phyloP scores from a whole-genome alignment of 2,329 filamentous ascomycete genomes.

The Ophiognomonia clavigignenti-juglandacearum region DNA sequence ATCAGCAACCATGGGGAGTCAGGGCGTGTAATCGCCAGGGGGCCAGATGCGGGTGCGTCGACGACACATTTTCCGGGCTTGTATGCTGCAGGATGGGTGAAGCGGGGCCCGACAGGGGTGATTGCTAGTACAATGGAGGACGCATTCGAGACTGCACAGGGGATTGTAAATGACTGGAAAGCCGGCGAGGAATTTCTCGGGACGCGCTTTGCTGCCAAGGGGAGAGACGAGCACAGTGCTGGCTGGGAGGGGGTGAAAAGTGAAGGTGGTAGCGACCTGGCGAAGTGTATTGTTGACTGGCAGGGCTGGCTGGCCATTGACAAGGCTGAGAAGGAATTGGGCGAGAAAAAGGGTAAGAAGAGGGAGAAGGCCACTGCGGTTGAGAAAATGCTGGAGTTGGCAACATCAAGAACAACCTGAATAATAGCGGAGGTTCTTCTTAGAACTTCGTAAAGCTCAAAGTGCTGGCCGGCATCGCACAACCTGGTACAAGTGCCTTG shows the following conservation, averaged over 20 bases:
- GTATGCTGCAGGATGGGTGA: conserved; percentile 96
- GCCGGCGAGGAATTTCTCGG: conserved; percentile 36
- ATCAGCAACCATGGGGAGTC: conserved; percentile 72
- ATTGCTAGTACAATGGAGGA: conserved; percentile 96
- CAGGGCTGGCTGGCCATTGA: conserved; percentile 82
- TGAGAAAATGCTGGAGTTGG: conserved; percentile 46
- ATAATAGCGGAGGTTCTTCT: background rate
- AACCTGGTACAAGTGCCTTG: no score
- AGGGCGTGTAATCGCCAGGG: conserved; percentile 61
- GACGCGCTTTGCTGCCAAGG: conserved; percentile 10
- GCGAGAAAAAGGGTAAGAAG: conserved; percentile 64
- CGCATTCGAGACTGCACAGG: conserved; percentile 83
- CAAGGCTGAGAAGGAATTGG: conserved; percentile 64
- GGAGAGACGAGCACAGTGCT: conserved; percentile 12
- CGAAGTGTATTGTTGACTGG: conserved; percentile 59
- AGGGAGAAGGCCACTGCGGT: conserved; percentile 65
- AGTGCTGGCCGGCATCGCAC: no score
- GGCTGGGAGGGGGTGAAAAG: conserved; percentile 76
- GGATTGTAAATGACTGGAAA: conserved; percentile 73
- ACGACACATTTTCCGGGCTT: conserved; percentile 54
- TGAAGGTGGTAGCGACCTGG: conserved; percentile 41
- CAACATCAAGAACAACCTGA: background rate
- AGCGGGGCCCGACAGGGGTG: conserved; percentile 87
- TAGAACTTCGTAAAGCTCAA: conserved; percentile 38
- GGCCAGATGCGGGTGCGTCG: conserved; percentile 5